Percentiles rank a stretch among this genome's conserved stretches.
Conservation (phyloP, 2,329 filamentous ascomycete genomes). For the Cryphonectria japonica region DNA sequence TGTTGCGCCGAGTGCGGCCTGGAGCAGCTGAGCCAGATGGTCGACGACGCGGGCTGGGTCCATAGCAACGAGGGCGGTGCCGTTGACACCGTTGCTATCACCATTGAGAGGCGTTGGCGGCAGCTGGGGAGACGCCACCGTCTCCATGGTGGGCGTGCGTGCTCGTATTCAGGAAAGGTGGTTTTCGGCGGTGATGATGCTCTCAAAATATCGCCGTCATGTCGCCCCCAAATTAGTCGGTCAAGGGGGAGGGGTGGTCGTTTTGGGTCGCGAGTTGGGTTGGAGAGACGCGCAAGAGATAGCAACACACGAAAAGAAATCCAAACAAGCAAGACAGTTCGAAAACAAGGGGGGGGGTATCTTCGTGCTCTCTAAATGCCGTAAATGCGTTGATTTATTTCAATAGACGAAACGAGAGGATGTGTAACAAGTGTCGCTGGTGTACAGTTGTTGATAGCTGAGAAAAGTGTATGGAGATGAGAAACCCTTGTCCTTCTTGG, state of each 20-base stretch:
- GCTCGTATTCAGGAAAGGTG: constrained; percentile 17
- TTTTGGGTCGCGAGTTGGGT: constrained; percentile 7
- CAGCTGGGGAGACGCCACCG: constrained; percentile 51
- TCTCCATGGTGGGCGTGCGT: constrained; percentile 51
- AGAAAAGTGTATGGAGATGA: neutral
- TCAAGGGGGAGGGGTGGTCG: constrained; percentile 17
- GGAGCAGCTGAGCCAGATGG: constrained; percentile 71
- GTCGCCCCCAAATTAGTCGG: constrained; percentile 23
- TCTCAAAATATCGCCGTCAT: constrained; percentile 27
- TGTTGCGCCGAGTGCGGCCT: constrained; percentile 74
- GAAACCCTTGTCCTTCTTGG: neutral
- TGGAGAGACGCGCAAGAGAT: constrained; percentile 9
- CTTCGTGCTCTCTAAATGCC: constrained; percentile 24
- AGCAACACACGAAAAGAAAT: constrained; percentile 19
- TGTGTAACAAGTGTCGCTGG: constrained; percentile 13
- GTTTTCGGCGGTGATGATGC: neutral
- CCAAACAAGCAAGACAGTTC: constrained; percentile 26
- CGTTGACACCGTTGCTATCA: constrained; percentile 38
- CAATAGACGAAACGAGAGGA: constrained; percentile 15
- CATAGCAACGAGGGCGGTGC: constrained; percentile 57
- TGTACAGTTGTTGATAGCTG: constrained; percentile 6
- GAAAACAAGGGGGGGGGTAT: constrained; percentile 21
- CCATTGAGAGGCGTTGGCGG: constrained; percentile 53
- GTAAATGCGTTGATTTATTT: constrained; percentile 7
- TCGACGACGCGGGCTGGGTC: constrained; percentile 73